A percentile compares a stretch with the other conserved stretches of the same genome.
Conservation (phyloP, 441 rosid genomes). For the Erodium texanum region DNA sequence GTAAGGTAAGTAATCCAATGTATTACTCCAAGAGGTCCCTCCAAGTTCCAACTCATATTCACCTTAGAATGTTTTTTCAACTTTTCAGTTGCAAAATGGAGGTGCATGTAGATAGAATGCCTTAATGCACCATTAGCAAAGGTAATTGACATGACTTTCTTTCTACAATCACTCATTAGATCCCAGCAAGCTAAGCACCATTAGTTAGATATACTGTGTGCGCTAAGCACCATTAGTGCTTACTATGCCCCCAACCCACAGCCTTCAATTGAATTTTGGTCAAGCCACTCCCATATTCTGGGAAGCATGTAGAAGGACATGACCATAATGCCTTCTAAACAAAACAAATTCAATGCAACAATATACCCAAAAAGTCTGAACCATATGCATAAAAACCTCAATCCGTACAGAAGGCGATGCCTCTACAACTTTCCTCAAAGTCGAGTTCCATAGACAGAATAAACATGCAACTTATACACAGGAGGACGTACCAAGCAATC, state of each 20-base stretch:
- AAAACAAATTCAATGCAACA: conserved; percentile 18
- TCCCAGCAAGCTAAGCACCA: conserved; percentile 13
- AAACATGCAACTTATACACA: conserved; percentile 37
- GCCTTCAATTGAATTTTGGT: conserved; percentile 18
- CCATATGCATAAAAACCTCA: conserved; percentile 21
- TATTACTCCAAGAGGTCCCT: neutral
- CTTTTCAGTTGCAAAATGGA: conserved; percentile 1
- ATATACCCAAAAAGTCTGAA: conserved; percentile 24
- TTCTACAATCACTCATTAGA: conserved; percentile 12
- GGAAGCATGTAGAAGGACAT: conserved; percentile 12
- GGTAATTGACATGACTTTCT: conserved; percentile 6
- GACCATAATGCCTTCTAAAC: conserved; percentile 18
- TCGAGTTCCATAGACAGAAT: conserved; percentile 27
- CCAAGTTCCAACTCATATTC: neutral
- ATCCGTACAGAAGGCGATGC: conserved; percentile 26
- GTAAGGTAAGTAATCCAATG: neutral
- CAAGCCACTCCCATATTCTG: too few relatives aligned
- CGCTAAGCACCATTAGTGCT: conserved; percentile 10
- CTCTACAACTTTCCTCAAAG: conserved; percentile 28
- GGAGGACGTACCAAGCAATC: conserved; percentile 22
- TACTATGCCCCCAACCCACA: conserved; percentile 14
- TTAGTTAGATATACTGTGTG: conserved; percentile 7
- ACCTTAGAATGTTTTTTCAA: neutral
- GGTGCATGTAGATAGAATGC: conserved; percentile 9
- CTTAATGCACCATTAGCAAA: conserved; percentile 18